Base-by-base conservation (phyloP, 208 protist genomes). In the Trypanosoma conorhini region DNA sequence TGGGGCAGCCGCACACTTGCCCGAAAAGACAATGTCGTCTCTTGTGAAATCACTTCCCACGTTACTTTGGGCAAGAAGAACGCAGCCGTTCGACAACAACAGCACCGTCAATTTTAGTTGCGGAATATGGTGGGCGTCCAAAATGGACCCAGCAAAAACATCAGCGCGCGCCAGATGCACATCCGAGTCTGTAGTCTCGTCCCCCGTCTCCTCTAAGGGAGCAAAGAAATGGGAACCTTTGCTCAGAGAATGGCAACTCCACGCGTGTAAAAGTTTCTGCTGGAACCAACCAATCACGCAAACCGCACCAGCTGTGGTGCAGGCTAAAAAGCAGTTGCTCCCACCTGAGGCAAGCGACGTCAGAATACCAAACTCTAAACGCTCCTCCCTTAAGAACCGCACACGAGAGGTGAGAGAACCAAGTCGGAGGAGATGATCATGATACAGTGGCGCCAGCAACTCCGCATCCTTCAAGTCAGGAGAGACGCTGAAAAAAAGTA, bases 251-350 rank as follows among this genome's bases (percentile, higher is more conserved):
- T 62, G 40, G 57, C 57, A 79, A n/a, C 67, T 88, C 79, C 77
- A 88, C 15, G 72, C 74, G 42, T 89, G 82, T 50, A 92, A 64
- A 31, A 92, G 50, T 28, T 67, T 63, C 35, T 87, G 72, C 24
- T 59, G 42, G 42, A 69, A 71, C 87, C 87, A 93, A 52, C 85
- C 85, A 31, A 93, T 58, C 13, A 89, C 77, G 57, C 83, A 87
- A 30, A 90, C 80, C 38, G 83, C 74, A 46, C 87, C 87, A 2
- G 83, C 71, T 0, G 82, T 89, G 15, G 87, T 93, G 48, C 79
- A 83, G 30, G 87, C 82, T 0, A 90, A 65, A 46, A 93, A 89
- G 24, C 80, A 77, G 46, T 85, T 72, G 19, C 72, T 55, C n/a
- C 87, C 87, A 19, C 75, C 80, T 9, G 71, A 21, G 19, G 66